Evolutionary conservation across 2,329 filamentous ascomycete species (phyloP), one percentile per base, ranked within the genome.

Genomic region (Talaromyces rugulosus): DNA sequence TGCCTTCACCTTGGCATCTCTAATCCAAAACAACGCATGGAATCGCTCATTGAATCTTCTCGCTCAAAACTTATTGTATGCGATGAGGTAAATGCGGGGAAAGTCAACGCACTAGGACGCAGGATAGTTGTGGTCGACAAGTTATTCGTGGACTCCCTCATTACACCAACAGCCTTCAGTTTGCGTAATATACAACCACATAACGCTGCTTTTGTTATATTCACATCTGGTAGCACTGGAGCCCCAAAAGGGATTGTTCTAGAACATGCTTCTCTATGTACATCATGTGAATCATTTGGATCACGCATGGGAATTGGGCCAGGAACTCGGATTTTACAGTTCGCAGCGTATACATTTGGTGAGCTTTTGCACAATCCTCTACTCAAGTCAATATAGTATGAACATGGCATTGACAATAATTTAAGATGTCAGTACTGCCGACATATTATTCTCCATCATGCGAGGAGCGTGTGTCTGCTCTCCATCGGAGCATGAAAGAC

Each of bases 401-500:
- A 31, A 7, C 30, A 31, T 31, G 30, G 8, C 30, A 31, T 8
- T 31, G 30, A 31, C 30, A 6, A 31, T 31, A 31, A 31, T 31
- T 31, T 6, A 31, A 31, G 30, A 84, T 64, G 74, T 80, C 23
- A 74, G 77, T 44, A 69, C 83, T 44, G 69, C 74, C 3, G 81
- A 84, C 65, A 74, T 82, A 1, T 77, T 84, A 60, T 78, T 77
- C 0, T 79, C 82, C 0, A 72, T 85, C 3, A 70, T 78, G 0
- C 69, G 78, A 30, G 83, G 84, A 4, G 82, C 79, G 0, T 83
- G 80, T 40, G 74, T 86, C 7, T 85, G 83, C 60, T 75, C 85
- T 0, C 82, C 83, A 0, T 77, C 78, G 0, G 69, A 77, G 0
- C 64, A 72, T 2, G 77, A 82, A 59, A 70, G 78, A 31, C 63